Base-by-base conservation (phyloP, 2,329 filamentous ascomycete species). In the Stylonectria norvegica region DNA sequence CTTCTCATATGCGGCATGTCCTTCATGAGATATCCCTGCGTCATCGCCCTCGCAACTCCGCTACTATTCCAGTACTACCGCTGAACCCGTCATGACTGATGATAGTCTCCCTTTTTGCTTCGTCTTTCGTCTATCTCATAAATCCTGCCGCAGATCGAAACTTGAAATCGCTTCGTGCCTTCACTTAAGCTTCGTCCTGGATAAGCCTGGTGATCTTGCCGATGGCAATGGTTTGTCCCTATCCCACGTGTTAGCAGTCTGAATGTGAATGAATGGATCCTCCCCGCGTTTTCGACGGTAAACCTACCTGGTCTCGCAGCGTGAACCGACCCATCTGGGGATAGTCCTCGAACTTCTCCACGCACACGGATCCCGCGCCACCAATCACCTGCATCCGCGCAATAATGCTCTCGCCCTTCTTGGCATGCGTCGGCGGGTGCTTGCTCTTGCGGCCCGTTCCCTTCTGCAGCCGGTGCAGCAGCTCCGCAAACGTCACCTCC, bases 181-280 rank as follows among this genome's bases (percentile, higher is more conserved):
- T 53, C 44, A 51, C 53, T 55, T 56, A 57, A 45, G 50, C 37
- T 9, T 57, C 54, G 41, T 70, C 65, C 6, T 61, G 69, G 56
- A 81, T 74, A 49, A 98, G 78, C 77, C 90, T 96, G 45, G 89
- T 96, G 65, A 98, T 94, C 79, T 98, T 98, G 61, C 93, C 93
- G 71, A 98, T 98, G 41, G 93, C 93, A 72, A 98, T 96, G 0
- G 93, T 98, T 86, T 97, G 91, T 58, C 93, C 93, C 83, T 97
- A 62, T 36, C 49, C 17, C 22, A 27, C 56, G 36, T 62, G 50
- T 61, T 59, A 61, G 58, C 30, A 14, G 11, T 32, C 7, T 19
- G 17, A 14, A 32, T 29, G 10, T n/a, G 7, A 15, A 30, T 30
- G 7, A 32, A 17, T 19, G 30, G 30, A 17, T n/a, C 30, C 30